Base-by-base conservation (phyloP, 306 rosid genomes). In the Cyclanthera cordifolia region DNA sequence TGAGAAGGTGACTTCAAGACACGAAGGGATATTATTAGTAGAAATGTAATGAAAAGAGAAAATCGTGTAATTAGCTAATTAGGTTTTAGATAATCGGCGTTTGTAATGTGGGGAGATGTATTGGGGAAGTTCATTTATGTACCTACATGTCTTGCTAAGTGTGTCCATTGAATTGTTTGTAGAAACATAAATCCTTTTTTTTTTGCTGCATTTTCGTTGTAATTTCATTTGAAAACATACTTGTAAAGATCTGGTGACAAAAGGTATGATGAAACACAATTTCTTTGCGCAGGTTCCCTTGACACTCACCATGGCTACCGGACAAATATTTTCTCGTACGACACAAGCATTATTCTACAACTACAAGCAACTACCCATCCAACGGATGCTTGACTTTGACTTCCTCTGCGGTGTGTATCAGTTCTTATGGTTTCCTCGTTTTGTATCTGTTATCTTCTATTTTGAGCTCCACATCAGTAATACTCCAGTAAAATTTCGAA, bases 331-430 rank as follows among this genome's bases (percentile, higher is more conserved):
- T 77, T 90, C 99, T 41, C 89, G 86, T 51, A 86, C 87, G 6
- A 90, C 99, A 1, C 99, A 94, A 70, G 97, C 99, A 24, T 72
- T 94, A 70, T 94, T 94, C 82, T 94, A 94, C 82, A 94, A 90
- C 82, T 90, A 94, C 87, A 94, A 94, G 86, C 99, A 94, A 73
- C 91, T 94, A 67, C 99, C 99, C 30, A 85, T 90, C 73, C 99
- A 94, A 80, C 82, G 97, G 80, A 94, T 94, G 99, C 97, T 94
- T 57, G 99, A 94, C 85, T 94, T 94, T 77, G 99, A 94, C 85
- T 90, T 90, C 82, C 99, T 94, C 52, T 94, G 99, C 5, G 99
- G 99, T 94, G 69, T 28, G 91, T 78, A 19, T 69, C 14, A 8
- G 12, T 27, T 54, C 37, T 53, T 58, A 3, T 46, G 19, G 25